Base-by-base conservation (phyloP, 345 rosid species). In the Eucalyptus erythrocorys region DNA sequence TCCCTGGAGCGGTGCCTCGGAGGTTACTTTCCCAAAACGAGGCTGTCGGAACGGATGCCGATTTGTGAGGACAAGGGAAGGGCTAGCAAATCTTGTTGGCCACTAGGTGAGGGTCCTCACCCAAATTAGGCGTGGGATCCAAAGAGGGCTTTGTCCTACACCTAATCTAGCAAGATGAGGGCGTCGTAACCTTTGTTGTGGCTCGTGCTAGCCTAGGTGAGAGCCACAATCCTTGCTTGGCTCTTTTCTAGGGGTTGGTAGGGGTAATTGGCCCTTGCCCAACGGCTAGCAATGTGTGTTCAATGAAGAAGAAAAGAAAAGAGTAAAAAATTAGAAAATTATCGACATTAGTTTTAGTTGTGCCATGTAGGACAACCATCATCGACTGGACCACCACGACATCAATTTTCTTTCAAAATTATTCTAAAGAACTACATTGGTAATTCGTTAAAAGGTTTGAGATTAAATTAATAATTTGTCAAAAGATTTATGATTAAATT, bases 301-400 rank as follows among this genome's bases (percentile, higher is more conserved):
- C 6, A 2, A 55, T 55, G 30, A 55, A 55, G 30, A 24, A 55
- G 61, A 55, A 55, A 55, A 10, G 30, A 24, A 55, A 24, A 55
- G 0, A 24, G 3, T 7, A 4, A 50, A 19, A 51, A 51, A 3
- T 51, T 7, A 0, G 7, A 51, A 51, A 50, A 50, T 6, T 1
- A 50, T 50, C 3, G 1, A 17, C 2, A 19, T 51, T 1, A 1
- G 24, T 48, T 48, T 0, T 48, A 14, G 50, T 0, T 14, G 0
- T 48, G 50, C 17, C 50, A 48, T 48, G 21, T 16, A 16, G 1
- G 21, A 50, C 8, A 6, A 50, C 9, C 9, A 17, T 51, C 55
- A 51, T 1, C 6, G 3, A 55, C 0, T 55, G 5, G 26, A 55
- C 27, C 2, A 9, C 12, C 3, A 22, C 1, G 4, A 21, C 27